Evolutionary conservation across 2,329 filamentous ascomycete genomes (phyloP), one percentile per base, ranked within the genome.

Genomic region (Sporothrix sp.): DNA sequence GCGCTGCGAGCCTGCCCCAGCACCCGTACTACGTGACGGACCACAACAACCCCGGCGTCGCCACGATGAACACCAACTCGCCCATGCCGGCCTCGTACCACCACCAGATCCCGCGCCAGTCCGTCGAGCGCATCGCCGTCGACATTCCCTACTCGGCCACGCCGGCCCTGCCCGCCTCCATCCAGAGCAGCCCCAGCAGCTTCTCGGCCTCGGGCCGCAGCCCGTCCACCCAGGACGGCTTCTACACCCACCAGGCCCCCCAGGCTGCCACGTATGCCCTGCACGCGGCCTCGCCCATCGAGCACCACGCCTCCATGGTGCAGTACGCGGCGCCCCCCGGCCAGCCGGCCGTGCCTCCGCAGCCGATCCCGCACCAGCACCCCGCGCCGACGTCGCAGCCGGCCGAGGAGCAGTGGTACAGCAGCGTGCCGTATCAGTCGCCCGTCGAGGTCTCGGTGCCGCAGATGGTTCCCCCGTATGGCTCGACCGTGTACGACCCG

Each of bases 171-270:
- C 69, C 70, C 5, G 38, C 57, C 10, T 72, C 77, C 16, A 67
- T 80, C 33, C 73, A 79, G 56, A 81, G 72, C 62, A 82, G 78
- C 58, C 78, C 79, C 52, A 73, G 71, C 58, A 81, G 79, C 62
- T 81, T 79, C 6, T 72, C 77, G 1, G 68, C 69, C 6, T 76
- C 76, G 0, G 71, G 71, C 51, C 71, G 74, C 40, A 77, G 76
- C 56, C 73, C 78, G 1, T 67, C 74, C 18, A 67, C 73, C 9
- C 73, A 76, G 54, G 73, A 78, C 39, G 66, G 70, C 49, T 75
- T 77, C 58, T 84, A 82, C 61, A 76, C 76, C 6, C 76, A 79
- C 54, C 74, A 75, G 25, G 67, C 71, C 2, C 63, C 71, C 1
- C 71, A 74, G 44, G 62, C 70, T 13, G 65, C 74, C 11, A 66